Base-by-base conservation (phyloP, 495 filamentous ascomycete genomes). In the Lineolata rhizophorae region DNA sequence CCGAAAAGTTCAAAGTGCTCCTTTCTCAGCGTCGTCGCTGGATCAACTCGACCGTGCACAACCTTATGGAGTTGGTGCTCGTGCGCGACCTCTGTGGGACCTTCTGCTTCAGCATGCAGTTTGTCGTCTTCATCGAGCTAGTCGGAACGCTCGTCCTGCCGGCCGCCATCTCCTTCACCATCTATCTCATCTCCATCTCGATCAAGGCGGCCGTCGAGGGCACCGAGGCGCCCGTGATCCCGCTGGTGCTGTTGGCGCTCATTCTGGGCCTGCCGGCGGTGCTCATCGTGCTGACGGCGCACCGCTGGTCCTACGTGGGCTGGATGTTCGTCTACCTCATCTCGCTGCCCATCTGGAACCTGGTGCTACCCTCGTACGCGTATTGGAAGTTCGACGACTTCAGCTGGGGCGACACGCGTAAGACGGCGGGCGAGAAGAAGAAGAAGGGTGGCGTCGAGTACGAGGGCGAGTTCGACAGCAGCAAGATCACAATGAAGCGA, bases 341-440 rank as follows among this genome's bases (percentile, higher is more conserved):
- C 26, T 93, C 87, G 0, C 70, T 99, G 0, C 90, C 90, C 0
- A 67, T 99, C 35, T 99, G 90, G 90, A 99, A 99, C 53, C 90
- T 94, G 41, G 63, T 99, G 11, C 73, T 99, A 2, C 90, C 90
- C 0, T 66, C 65, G 11, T 99, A 99, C 45, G 78, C 90, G 4
- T 99, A 81, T 60, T 99, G 90, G 90, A 94, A 99, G 51, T 99
- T 99, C 50, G 90, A 99, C 46, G 90, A 99, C 54, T 99, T 99
- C 61, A 87, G 78, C 46, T 99, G 90, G 87, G 90, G 90, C 39
- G 90, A 99, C 43, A 99, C 90, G 18, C 70, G 90, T 18, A 90
- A 95, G 67, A 92, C 85, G 9, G 82, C 72, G 1, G 84, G 82
- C 2, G 90, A 90, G 45, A 81, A 80, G 58, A 70, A 64, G 6